These are phyloP conservation scores for Ormosia emarginata DNA, from an alignment of 306 rosid species.

Conservation along the genomic window DNA sequence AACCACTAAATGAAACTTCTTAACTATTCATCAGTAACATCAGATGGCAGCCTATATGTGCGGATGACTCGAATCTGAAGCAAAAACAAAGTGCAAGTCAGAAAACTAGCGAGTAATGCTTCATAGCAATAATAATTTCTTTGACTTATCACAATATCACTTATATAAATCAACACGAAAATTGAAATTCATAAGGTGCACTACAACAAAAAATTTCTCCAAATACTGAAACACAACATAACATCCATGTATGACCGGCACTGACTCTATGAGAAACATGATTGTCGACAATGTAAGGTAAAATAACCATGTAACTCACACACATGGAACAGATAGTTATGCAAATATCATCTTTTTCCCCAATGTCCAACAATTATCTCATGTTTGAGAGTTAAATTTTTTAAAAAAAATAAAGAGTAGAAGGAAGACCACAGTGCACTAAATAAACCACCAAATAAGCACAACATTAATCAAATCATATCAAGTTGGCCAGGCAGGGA, in stretches of 20 bases:
- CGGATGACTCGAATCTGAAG: constrained; percentile 69
- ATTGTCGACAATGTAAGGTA: not conserved
- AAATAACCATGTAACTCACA: not conserved
- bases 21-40: constrained; percentile 34
- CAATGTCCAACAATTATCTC: not conserved
- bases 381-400: not conserved
- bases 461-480: constrained; percentile 8
- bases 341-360: not conserved
- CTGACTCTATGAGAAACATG: not conserved
- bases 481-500: constrained; percentile 10
- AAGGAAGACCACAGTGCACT: not conserved
- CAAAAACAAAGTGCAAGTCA: constrained; percentile 19
- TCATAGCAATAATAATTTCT: not conserved
- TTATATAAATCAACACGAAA: not conserved
- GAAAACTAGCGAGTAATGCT: not conserved
- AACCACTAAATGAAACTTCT: constrained; percentile 5
- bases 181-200: not conserved
- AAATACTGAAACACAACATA: not conserved
- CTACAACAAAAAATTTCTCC: not conserved
- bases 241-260: not conserved
- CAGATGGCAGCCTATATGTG: constrained; percentile 44
- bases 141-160: not conserved
- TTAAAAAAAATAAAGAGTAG: not conserved
- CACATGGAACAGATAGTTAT: not conserved
- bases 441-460: constrained; percentile 17